Conservation (phyloP, 352 stramenopile species). For the Phytophthora quininea region DNA sequence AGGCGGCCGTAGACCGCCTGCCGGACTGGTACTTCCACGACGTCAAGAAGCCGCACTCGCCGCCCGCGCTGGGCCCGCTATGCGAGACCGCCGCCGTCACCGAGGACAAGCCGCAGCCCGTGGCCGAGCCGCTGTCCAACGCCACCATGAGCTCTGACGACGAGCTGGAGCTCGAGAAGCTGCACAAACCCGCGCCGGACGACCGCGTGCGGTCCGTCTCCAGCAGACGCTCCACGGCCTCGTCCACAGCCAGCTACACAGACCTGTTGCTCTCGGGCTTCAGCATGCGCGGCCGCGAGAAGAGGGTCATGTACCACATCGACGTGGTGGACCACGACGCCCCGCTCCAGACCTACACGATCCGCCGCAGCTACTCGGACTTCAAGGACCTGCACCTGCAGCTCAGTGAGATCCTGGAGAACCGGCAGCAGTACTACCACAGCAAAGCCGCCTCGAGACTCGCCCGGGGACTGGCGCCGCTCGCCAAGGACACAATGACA, state of each 20-base stretch:
- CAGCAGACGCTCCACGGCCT: conserved; percentile 51
- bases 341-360: conserved; percentile 85
- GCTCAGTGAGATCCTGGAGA: conserved; percentile 71
- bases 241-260: conserved; percentile 39
- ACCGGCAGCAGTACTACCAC: conserved; percentile 62
- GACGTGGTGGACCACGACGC: conserved; percentile 77
- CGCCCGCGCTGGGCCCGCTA: conserved; percentile 25
- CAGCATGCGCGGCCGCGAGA: conserved; percentile 70
- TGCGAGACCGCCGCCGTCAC: conserved; percentile 29
- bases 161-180: conserved; percentile 41
- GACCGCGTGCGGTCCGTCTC: conserved; percentile 25
- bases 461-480: conserved; percentile 16
- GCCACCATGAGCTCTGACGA: conserved; percentile 39
- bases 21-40: conserved; percentile 68
- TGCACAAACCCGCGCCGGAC: conserved; percentile 9
- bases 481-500: conserved; percentile 15
- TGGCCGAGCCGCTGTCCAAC: conserved; percentile 34
- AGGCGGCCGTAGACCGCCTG: conserved; percentile 70
- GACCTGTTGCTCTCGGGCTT: conserved; percentile 78
- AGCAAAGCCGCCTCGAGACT: conserved; percentile 34
- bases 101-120: conserved; percentile 39
- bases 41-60: conserved; percentile 21
- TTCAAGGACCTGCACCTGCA: conserved; percentile 81
- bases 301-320: conserved; percentile 90
- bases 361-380: conserved; percentile 83